Base-by-base conservation (phyloP, 345 rosid genomes). In the Microcos paniculata region DNA sequence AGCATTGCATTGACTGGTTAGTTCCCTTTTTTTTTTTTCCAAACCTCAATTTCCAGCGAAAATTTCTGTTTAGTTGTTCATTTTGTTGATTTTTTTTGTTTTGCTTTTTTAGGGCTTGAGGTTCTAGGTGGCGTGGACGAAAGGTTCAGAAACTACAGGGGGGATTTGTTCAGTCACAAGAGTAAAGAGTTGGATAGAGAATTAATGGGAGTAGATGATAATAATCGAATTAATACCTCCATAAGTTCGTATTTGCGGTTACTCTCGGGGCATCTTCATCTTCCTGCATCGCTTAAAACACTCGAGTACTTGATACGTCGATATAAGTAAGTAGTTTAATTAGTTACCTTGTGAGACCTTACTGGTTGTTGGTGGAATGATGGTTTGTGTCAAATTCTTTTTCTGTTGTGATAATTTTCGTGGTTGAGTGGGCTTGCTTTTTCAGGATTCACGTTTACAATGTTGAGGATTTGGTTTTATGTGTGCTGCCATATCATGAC, bases 271-370 rank as follows among this genome's bases (percentile, higher is more conserved):
- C 84, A 90, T 81, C 87, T 96, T 74, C 92, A 90, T 10, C 77
- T 86, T 26, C 84, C 79, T 13, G 86, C 97, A 4, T 81, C 95
- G 1, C 91, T 80, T 53, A 90, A 82, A 80, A 91, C 97, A 6
- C 91, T 93, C 8, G 99, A 96, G 91, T 96, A 93, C 86, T 87
- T 96, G 81, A 90, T 96, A 57, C 88, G 99, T 48, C 84, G 95
- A 92, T 91, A 93, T 83, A 90, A 90, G 99, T 96, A 80, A 76
- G 89, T 53, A 13, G 3, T 66, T 16, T 19, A 28, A 38, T 61
- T 30, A 58, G 14, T 5, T 26, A 4, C 19, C 7, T 38, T 57
- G 40, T 72, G 8, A 21, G 24, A 77, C 6, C 14, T 28, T 69
- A 42, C 45, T 42, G 45, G 58, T 46, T 46, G 19, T 14, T 61